These are phyloP conservation scores for Arthrobotrys iridis DNA, from an alignment of 2,329 filamentous ascomycete species.

Conservation along the genomic window DNA sequence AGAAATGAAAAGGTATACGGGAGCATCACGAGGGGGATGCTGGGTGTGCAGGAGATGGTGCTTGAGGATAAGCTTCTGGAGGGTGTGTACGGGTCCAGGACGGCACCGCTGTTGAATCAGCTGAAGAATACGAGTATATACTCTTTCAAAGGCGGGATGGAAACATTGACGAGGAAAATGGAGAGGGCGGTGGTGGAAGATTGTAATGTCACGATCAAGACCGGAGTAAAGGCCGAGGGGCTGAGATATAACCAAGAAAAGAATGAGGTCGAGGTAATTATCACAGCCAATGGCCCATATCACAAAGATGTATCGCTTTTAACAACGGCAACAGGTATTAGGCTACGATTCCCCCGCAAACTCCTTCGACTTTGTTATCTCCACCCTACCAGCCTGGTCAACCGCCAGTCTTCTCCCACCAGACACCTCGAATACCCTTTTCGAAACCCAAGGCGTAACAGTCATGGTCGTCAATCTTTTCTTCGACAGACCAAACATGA, in stretches of 20 bases:
- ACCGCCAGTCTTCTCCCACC: conserved; percentile 28
- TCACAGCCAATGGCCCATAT: not conserved
- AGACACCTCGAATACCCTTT: conserved; percentile 63
- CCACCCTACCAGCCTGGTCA: conserved; percentile 27
- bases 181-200: conserved; percentile 65
- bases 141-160: conserved; percentile 71
- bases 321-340: conserved; percentile 27
- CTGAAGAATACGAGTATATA: conserved; percentile 61
- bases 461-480: conserved; percentile 95
- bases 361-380: conserved; percentile 49
- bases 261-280: conserved; percentile 63
- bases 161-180: conserved; percentile 69
- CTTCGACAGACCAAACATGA: conserved; percentile 73
- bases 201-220: conserved; percentile 71
- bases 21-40: conserved; percentile 60
- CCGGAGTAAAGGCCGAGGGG: conserved; percentile 64
- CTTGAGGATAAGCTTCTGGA: conserved; percentile 58
- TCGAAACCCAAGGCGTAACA: conserved; percentile 73
- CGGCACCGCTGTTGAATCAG: conserved; percentile 53
- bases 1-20: conserved; percentile 60
- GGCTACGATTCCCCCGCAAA: conserved; percentile 31
- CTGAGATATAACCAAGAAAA: conserved; percentile 63
- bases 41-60: conserved; percentile 56
- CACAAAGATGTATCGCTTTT: too few relatives aligned
- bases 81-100: conserved; percentile 53